Evolutionary conservation across 352 stramenopile species (phyloP).

Genomic region (Pilasporangium apinafurcum): DNA sequence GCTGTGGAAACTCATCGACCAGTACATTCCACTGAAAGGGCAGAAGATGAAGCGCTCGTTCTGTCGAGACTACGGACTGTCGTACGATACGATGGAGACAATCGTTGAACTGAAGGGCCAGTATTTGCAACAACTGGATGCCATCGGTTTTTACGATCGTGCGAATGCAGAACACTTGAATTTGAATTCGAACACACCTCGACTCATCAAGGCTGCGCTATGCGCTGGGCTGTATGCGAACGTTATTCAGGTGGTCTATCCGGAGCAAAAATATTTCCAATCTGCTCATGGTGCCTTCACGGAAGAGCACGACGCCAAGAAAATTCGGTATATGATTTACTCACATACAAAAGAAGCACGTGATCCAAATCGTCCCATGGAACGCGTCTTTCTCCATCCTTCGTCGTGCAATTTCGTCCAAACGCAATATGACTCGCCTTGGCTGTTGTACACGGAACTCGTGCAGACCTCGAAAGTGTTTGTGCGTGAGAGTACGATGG

Average conservation of each 20-base stretch:
- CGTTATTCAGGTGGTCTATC: conserved; percentile 83
- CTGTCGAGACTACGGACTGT: conserved; percentile 69
- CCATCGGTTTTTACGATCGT: conserved; percentile 74
- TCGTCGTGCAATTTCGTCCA: conserved; percentile 89
- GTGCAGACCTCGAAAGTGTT: conserved; percentile 98
- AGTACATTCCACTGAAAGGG: conserved; percentile 36
- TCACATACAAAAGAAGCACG: conserved; percentile 12
- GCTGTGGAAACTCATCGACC: conserved; percentile 75
- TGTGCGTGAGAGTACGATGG: conserved; percentile 96
- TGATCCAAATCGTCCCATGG: conserved; percentile 31
- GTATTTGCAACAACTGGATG: conserved; percentile 72
- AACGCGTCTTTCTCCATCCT: conserved; percentile 96
- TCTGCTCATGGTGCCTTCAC: conserved; percentile 87
- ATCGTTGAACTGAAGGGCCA: conserved; percentile 90
- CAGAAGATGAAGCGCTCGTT: conserved; percentile 55
- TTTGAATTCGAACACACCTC: conserved; percentile 60
- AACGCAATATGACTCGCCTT: conserved; percentile 93
- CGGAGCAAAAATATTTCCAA: conserved; percentile 93
- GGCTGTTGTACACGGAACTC: conserved; percentile 93
- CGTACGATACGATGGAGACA: conserved; percentile 86
- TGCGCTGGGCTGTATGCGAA: conserved; percentile 81
- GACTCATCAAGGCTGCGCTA: conserved; percentile 88
- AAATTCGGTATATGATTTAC: conserved; percentile 91
- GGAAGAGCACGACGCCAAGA: conserved; percentile 89
- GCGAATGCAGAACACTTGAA: conserved; percentile 36